A percentile compares a stretch with the other conserved stretches of the same genome.
Conservation (phyloP, 805 yeast species). For the Wickerhamomyces ciferrii region DNA sequence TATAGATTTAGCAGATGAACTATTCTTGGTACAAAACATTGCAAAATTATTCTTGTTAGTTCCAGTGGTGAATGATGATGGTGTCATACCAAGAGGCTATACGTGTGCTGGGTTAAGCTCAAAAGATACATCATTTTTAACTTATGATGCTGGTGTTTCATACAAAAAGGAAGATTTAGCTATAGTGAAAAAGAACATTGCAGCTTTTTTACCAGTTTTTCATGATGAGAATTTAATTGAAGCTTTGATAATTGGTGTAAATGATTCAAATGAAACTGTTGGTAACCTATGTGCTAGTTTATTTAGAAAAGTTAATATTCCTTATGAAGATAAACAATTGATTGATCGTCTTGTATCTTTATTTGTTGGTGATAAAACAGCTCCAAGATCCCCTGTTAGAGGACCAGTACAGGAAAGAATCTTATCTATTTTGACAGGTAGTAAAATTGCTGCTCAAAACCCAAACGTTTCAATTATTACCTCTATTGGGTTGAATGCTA, state of each 20-base stretch:
- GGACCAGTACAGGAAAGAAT: slow-evolving; percentile 52
- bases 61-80: slow-evolving; percentile 37
- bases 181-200: slow-evolving; percentile 32
- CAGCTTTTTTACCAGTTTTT: slow-evolving; percentile 32
- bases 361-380: slow-evolving; percentile 42
- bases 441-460: slow-evolving; percentile 44
- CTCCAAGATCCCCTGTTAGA: slow-evolving; percentile 46
- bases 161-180: slow-evolving; percentile 45
- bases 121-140: slow-evolving; percentile 55
- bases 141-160: slow-evolving; percentile 61
- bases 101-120: slow-evolving; percentile 61
- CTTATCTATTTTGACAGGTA: slow-evolving; percentile 40
- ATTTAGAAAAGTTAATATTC: slow-evolving; percentile 43
- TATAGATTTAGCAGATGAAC: slow-evolving; percentile 35
- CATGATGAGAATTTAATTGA: slow-evolving; percentile 32
- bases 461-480: slow-evolving; percentile 41
- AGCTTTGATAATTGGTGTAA: slow-evolving; percentile 57
- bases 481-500: slow-evolving; percentile 53
- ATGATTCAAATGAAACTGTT: slow-evolving; percentile 51
- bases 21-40: slow-evolving; percentile 42
- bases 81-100: slow-evolving; percentile 36
- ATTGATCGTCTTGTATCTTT: slow-evolving; percentile 40
- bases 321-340: slow-evolving; percentile 43
- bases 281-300: slow-evolving; percentile 49
- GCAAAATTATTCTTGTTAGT: slow-evolving; percentile 52